Conservation (phyloP, 1,284 basidiomycete genomes). For the Boletus mariae region DNA sequence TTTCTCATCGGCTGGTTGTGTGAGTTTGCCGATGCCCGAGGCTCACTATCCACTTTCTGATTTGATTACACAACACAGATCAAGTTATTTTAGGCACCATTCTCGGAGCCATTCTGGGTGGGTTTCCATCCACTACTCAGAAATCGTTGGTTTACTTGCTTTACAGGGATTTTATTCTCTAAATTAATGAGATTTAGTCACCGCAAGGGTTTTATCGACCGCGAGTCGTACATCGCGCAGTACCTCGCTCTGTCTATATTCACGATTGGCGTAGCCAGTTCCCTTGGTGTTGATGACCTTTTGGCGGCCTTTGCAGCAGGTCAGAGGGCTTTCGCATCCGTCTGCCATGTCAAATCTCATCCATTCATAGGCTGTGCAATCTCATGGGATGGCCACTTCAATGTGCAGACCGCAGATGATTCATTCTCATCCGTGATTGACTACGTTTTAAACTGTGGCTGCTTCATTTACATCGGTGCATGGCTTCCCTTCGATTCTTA, state of each 20-base stretch:
- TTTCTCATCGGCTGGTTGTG: slow-evolving; percentile 80
- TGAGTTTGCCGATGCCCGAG: slow-evolving; percentile 33
- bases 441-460: slow-evolving; percentile 77
- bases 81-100: slow-evolving; percentile 81
- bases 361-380: slow-evolving; percentile 65
- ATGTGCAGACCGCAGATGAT: slow-evolving; percentile 78
- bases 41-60: background rate
- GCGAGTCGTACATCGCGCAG: slow-evolving; percentile 89
- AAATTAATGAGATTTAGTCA: slow-evolving; percentile 83
- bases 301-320: slow-evolving; percentile 92
- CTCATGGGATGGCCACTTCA: slow-evolving; percentile 94
- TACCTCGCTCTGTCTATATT: slow-evolving; percentile 84
- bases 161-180: slow-evolving; percentile 64
- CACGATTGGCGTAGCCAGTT: slow-evolving; percentile 73
- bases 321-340: slow-evolving; percentile 16
- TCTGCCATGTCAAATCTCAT: background rate
- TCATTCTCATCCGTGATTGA: slow-evolving; percentile 90
- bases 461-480: slow-evolving; percentile 90
- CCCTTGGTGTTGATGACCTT: slow-evolving; percentile 83
- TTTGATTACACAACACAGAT: slow-evolving; percentile 45
- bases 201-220: slow-evolving; percentile 74
- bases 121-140: slow-evolving; percentile 1
- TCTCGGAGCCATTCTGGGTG: slow-evolving; percentile 74
- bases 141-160: background rate
- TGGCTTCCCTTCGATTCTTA: slow-evolving; percentile 80